These are phyloP conservation scores for Aureobasidium subglaciale DNA, from an alignment of 2,329 filamentous ascomycete genomes.

Conservation along the genomic window DNA sequence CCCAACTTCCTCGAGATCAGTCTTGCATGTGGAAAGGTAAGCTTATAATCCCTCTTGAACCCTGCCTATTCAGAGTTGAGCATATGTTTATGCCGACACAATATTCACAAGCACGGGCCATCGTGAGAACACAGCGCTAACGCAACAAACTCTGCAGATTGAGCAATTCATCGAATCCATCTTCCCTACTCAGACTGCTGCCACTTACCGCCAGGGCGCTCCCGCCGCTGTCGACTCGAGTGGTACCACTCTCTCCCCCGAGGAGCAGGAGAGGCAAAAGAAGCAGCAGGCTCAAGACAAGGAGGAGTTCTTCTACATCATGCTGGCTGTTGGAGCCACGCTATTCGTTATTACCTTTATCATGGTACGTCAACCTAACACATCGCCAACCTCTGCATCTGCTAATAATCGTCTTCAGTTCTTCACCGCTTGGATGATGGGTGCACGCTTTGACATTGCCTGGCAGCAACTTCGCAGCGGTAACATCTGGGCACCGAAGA, in stretches of 20 bases:
- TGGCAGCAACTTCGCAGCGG: slow-evolving; percentile 48
- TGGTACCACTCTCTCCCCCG: slow-evolving; percentile 35
- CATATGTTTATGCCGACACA: background rate
- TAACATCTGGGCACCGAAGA: slow-evolving; percentile 36
- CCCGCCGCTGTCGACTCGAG: slow-evolving; percentile 41
- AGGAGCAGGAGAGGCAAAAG: slow-evolving; percentile 51
- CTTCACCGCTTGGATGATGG: slow-evolving; percentile 67
- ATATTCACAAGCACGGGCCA: background rate
- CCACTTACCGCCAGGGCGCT: slow-evolving; percentile 33
- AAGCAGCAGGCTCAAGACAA: slow-evolving; percentile 46
- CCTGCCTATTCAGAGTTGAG: background rate
- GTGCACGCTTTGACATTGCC: slow-evolving; percentile 73
- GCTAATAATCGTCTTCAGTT: slow-evolving; percentile 47
- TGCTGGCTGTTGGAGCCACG: slow-evolving; percentile 59
- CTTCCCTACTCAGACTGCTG: slow-evolving; percentile 70
- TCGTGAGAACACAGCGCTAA: slow-evolving; percentile 2
- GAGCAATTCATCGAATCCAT: slow-evolving; percentile 20
- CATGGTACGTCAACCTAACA: slow-evolving; percentile 60
- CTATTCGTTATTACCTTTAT: slow-evolving; percentile 62
- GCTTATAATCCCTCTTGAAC: background rate
- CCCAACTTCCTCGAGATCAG: slow-evolving; percentile 91
- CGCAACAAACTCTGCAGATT: slow-evolving; percentile 17
- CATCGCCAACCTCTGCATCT: background rate
- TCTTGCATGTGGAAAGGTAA: slow-evolving; percentile 76
- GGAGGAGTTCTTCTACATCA: slow-evolving; percentile 55